Base-by-base conservation (phyloP, 768 basidiomycete genomes). In the Mycena venus region DNA sequence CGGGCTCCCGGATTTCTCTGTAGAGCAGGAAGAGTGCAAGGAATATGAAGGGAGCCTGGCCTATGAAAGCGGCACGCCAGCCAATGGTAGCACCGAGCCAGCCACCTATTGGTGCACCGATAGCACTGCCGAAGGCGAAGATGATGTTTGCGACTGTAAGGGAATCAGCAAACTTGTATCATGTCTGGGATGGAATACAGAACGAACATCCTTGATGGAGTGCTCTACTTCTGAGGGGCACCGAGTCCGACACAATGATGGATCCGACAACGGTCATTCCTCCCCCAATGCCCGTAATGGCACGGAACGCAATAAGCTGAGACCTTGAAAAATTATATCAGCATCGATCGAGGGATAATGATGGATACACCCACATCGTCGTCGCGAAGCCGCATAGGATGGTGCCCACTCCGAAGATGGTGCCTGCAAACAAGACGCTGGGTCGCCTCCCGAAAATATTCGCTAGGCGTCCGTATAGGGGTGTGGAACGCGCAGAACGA, bases 251-350 rank as follows among this genome's bases (percentile, higher is more conserved):
- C 44, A 91, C 86, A 27, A 91, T 84, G 58, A 94, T 85, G 66
- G 88, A 90, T 42, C 88, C 86, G 10, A 92, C 90, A 87, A 84
- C 70, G 25, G 76, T 74, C 58, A 75, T 90, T 83, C 91, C 89
- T 51, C 92, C 91, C 42, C 91, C 93, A 85, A 91, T 90, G n/a
- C 93, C 93, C 12, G 93, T 92, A 63, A 94, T 79, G 0, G 91
- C 88, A 14, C 93, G 84, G 42, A 88, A 91, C 2, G 86, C 84
- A 70, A 94, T 91, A 55, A 94, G 72, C 42, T 77, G 72, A 5
- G 60, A 40, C 68, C 71, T 73, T 27, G n/a, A n/a, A n/a, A n/a
- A n/a, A n/a, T n/a, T n/a, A n/a, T n/a, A n/a, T n/a, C n/a, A n/a
- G n/a, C n/a, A n/a, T n/a, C n/a, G n/a, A n/a, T n/a, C n/a, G n/a